Evolutionary conservation across 257 asterid species (phyloP), one percentile per base, ranked within the genome.

Genomic region (Eucommia ulmoides): DNA sequence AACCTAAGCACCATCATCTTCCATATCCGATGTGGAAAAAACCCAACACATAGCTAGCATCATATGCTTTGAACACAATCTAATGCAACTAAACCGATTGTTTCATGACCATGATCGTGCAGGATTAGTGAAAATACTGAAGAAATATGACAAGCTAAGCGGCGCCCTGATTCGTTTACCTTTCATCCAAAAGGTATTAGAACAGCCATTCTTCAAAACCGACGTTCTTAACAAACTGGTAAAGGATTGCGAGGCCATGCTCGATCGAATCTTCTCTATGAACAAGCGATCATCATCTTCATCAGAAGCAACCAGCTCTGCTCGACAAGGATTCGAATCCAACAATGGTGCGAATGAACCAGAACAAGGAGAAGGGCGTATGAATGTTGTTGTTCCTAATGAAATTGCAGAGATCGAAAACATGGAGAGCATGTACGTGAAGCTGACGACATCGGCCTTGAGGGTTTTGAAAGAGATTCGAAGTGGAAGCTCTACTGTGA

Each of bases 101-200:
- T n/a, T n/a, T n/a, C n/a, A n/a, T n/a, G n/a, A n/a, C n/a, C n/a
- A n/a, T n/a, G n/a, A n/a, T n/a, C n/a, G 47, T 50, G 63, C 71
- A 84, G 95, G 93, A 51, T 61, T 85, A 42, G 69, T 77, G 59
- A 86, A 86, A 82, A 82, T 82, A 23, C 53, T 82, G 73, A 86
- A 86, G 75, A 82, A 86, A 60, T 76, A 77, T n/a, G 93, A 80
- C 45, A 83, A 80, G 66, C 78, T 66, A 76, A 76, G 81, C 42
- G 84, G 87, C 0, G 84, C 67, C 35, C 73, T 70, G 20, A 72
- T 79, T 53, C 80, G 83, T 15, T 41, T 72, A 63, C 84, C 84
- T 60, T 86, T 78, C 71, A 74, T 83, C 49, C 83, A 68, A 42
- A 76, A 75, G 69, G 88, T 86, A 55, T 68, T 74, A 3, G 69